Evolutionary conservation across 345 rosid genomes (phyloP), one percentile per base, ranked within the genome.

Genomic region (Eucalyptus erythrocorys): DNA sequence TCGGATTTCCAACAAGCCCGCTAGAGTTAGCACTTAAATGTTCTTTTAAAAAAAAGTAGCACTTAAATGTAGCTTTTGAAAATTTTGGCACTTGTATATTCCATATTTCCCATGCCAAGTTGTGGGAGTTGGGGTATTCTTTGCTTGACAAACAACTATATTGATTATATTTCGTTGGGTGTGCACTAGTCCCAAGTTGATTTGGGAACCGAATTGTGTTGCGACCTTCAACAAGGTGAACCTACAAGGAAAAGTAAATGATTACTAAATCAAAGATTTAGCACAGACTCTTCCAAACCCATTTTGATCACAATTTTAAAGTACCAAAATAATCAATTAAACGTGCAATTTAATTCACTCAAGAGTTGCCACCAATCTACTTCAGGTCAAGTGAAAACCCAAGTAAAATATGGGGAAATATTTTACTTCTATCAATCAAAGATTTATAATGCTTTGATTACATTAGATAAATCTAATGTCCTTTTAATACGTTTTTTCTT

Each of bases 141-240:
- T 51, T 51, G 26, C 57, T 51, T 19, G 57, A 51, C 57, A 19
- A 51, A 55, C 30, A 0, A 4, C 61, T 22, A 24, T 24, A 55
- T 55, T 55, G 27, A 24, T 24, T 24, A 24, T 55, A 24, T 55
- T 55, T 55, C 13, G 24, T 24, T 1, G 61, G 27, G 61, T 55
- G 30, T 55, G 61, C 61, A 55, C 27, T 9, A 10, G 61, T 55
- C 61, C 30, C 61, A 24, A 55, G 61, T 55, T 55, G 30, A 24
- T 55, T 55, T 24, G 30, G 12, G 3, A 55, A 55, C 27, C 3
- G 6, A 24, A 55, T 55, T 0, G 0, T 4, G 61, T 24, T 5
- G 13, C 11, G 6, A 51, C 1, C 27, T 55, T 55, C 61, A 55
- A 55, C 30, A 10, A 55, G 61, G 61, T 55, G 61, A 55, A 24